Evolutionary conservation across 2,329 filamentous ascomycete species (phyloP).

Genomic region (Colletotrichum incanum): DNA sequence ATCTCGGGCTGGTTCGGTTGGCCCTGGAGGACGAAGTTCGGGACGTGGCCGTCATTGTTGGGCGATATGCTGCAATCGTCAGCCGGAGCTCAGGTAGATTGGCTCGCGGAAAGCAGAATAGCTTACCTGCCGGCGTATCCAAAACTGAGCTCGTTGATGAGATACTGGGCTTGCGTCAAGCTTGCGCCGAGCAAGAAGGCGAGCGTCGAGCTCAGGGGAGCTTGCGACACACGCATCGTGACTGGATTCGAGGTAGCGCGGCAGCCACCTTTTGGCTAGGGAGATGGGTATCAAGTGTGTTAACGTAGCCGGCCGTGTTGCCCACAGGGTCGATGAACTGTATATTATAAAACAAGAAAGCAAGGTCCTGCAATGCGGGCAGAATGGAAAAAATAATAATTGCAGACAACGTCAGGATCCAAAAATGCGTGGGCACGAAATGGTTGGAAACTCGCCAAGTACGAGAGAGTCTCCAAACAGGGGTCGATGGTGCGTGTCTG

Average conservation of each 20-base stretch:
- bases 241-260: slow-evolving; percentile 37
- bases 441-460: slow-evolving; percentile 42
- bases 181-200: slow-evolving; percentile 62
- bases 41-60: slow-evolving; percentile 54
- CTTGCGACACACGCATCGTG: slow-evolving; percentile 60
- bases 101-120: not conserved
- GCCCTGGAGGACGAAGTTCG: slow-evolving; percentile 70
- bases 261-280: slow-evolving; percentile 18
- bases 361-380: slow-evolving; percentile 34
- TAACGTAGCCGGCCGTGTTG: slow-evolving; percentile 39
- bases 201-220: slow-evolving; percentile 52
- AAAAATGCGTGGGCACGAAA: slow-evolving; percentile 34
- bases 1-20: slow-evolving; percentile 72
- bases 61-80: slow-evolving; percentile 40
- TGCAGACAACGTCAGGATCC: slow-evolving; percentile 29
- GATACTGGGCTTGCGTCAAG: slow-evolving; percentile 73
- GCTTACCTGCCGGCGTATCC: slow-evolving; percentile 77
- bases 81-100: slow-evolving; percentile 1
- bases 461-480: slow-evolving; percentile 31
- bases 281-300: slow-evolving; percentile 33
- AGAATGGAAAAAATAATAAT: slow-evolving; percentile 33
- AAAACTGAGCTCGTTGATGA: slow-evolving; percentile 84
- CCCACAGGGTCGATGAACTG: slow-evolving; percentile 38
- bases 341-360: slow-evolving; percentile 37
- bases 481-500: slow-evolving; percentile 34